Percentiles rank a stretch among this genome's conserved stretches.
These are phyloP conservation scores for Candida gorgasii DNA, from an alignment of 805 yeast species.

Conservation along the genomic window DNA sequence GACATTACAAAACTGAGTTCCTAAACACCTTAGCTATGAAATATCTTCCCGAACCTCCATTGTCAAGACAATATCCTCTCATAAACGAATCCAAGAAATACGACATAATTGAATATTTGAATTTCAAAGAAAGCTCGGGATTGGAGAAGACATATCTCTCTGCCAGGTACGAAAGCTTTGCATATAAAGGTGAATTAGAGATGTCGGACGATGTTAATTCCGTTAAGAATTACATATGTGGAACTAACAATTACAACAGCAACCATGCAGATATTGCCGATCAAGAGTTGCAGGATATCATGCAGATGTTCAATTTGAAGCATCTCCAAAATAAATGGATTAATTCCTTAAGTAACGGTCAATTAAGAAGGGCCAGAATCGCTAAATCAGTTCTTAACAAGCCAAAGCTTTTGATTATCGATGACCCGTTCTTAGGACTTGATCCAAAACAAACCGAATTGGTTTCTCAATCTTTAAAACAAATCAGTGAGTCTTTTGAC, in stretches of 20 bases:
- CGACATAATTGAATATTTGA: constrained; percentile 32
- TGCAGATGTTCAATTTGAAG: constrained; percentile 48
- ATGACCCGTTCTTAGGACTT: constrained; percentile 90
- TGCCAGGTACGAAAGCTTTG: constrained; percentile 82
- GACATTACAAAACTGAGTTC: constrained; percentile 53
- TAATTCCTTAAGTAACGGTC: constrained; percentile 90
- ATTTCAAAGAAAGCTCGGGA: constrained; percentile 38
- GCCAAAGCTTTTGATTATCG: constrained; percentile 71
- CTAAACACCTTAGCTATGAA: constrained; percentile 59
- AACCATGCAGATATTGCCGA: constrained; percentile 25
- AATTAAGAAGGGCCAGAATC: constrained; percentile 83
- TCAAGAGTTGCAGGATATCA: constrained; percentile 30
- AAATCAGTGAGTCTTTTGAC: constrained; percentile 32
- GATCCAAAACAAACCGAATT: constrained; percentile 70
- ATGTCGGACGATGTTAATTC: constrained; percentile 67
- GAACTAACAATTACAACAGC: constrained; percentile 53
- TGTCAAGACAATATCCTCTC: constrained; percentile 57
- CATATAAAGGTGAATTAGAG: constrained; percentile 62
- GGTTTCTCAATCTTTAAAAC: constrained; percentile 55
- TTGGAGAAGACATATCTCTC: constrained; percentile 66
- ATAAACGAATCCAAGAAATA: constrained; percentile 28
- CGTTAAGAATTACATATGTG: constrained; percentile 51
- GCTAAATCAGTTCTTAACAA: constrained; percentile 68
- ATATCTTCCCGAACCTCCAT: constrained; percentile 51
- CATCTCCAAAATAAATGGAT: constrained; percentile 72